Evolutionary conservation across 441 rosid species (phyloP), one percentile per base, ranked within the genome.

Genomic region (Melianthus villosus): DNA sequence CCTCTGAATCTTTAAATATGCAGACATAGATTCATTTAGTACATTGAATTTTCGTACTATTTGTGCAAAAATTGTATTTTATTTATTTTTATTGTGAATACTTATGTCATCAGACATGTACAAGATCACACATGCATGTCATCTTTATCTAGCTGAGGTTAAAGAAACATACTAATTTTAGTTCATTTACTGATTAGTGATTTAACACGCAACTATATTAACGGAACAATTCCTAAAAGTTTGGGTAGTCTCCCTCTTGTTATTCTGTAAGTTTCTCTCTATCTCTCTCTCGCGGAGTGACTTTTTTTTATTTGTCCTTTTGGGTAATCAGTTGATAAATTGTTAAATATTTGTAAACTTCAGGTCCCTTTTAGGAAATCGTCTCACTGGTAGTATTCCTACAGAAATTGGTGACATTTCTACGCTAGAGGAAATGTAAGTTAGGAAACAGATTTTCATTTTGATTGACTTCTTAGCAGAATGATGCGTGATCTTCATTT

Each of bases 341-440:
- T 23, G 1, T 33, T 3, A 1, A 31, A 5, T 28, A 9, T 17
- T 25, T 35, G 6, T 25, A 16, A 18, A 18, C 16, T 33, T 26
- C 36, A 89, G 98, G 53, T 48, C 62, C 11, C 37, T 79, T 13
- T n/a, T 50, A 2, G 96, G 77, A 42, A 89, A 84, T 57, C 80
- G 75, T 33, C 41, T 84, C 40, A 68, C 38, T 35, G 96, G 94
- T 36, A n/a, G 66, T 10, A 51, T 89, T 48, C 93, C 96, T 19
- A 23, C 18, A 13, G 63, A 73, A 53, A 41, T 84, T 27, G 89
- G 74, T 45, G 60, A 43, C 25, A 65, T 75, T 26, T 16, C 67
- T 31, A 68, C 85, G 34, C 72, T 89, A 15, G 25, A 38, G 57
- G 45, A 34, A 0, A 12, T 89, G 96, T 89, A 69, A 72, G 77